Evolutionary conservation across 129 eudicot genomes (phyloP).

Genomic region (Saposhnikovia divaricata): DNA sequence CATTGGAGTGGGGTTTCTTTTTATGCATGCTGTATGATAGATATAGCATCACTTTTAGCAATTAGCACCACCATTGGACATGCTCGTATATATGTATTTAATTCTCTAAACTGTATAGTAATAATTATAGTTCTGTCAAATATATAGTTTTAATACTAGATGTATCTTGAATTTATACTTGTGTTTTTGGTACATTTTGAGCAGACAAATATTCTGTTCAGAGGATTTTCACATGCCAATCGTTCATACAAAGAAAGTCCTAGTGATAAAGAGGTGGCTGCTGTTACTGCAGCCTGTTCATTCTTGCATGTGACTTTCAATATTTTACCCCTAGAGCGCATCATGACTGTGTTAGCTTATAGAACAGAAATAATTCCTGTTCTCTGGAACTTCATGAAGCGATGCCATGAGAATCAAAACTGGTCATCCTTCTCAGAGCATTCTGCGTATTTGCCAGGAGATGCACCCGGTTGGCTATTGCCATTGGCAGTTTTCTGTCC

Average conservation of each 20-base stretch:
- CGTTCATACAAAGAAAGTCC: conserved; percentile 37
- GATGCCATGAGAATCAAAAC: conserved; percentile 55
- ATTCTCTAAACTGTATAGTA: background rate
- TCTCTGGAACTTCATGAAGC: conserved; percentile 85
- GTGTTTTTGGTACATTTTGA: conserved; percentile 16
- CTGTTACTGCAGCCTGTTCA: conserved; percentile 85
- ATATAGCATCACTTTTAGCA: too few species aligned
- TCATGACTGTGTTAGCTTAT: conserved; percentile 87
- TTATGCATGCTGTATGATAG: too few species aligned
- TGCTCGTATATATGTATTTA: background rate
- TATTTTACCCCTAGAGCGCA: conserved; percentile 77
- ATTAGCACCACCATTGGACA: too few species aligned
- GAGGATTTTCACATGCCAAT: conserved; percentile 36
- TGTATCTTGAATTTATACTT: background rate
- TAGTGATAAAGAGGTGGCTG: conserved; percentile 48
- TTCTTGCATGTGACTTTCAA: conserved; percentile 86
- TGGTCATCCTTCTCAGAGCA: conserved; percentile 77
- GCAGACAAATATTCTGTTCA: conserved; percentile 72
- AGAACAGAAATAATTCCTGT: conserved; percentile 83
- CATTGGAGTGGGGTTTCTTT: too few species aligned
- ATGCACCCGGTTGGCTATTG: conserved; percentile 86
- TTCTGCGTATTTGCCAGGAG: conserved; percentile 61
- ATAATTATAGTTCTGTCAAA: background rate
- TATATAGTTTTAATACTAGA: background rate
- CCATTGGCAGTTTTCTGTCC: conserved; percentile 96